Conservation (phyloP, 2,329 filamentous ascomycete genomes). For the Aspergillus novoparasiticus region DNA sequence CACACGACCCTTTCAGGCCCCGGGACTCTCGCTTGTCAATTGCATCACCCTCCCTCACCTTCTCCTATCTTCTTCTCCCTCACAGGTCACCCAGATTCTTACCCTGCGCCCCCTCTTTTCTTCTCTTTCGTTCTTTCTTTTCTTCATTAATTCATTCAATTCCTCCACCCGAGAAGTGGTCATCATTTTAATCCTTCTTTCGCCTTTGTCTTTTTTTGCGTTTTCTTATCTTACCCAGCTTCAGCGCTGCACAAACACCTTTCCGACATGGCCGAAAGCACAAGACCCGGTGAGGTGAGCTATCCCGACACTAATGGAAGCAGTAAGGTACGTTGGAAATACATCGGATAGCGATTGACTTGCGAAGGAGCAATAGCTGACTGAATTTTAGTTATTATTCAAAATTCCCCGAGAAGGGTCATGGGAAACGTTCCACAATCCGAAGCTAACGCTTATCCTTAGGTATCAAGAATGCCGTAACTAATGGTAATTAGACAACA, state of each 20-base stretch:
- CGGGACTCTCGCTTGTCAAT: conserved; percentile 21
- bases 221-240: conserved; percentile 17
- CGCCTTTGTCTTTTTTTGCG: conserved; percentile 3
- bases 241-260: conserved; percentile 22
- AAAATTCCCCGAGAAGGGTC: not conserved
- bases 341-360: not conserved
- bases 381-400: not conserved
- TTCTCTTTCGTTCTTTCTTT: conserved; percentile 11
- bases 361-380: not conserved
- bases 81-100: conserved; percentile 9
- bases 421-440: conserved; percentile 16
- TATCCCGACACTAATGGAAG: conserved; percentile 40
- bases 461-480: conserved; percentile 30
- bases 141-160: conserved; percentile 8
- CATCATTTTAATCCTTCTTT: conserved; percentile 8
- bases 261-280: conserved; percentile 33
- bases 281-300: conserved; percentile 36
- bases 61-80: conserved; percentile 17
- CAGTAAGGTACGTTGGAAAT: conserved; percentile 39
- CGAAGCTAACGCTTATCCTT: conserved; percentile 18
- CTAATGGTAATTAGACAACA: conserved; percentile 24
- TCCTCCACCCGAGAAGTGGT: conserved; percentile 4
- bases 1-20: conserved; percentile 18
- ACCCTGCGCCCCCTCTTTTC: conserved; percentile 17
- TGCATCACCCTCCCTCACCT: conserved; percentile 20